A percentile compares a stretch with the other conserved stretches of the same genome.
Evolutionary conservation across 2,329 filamentous ascomycete genomes (phyloP).

Genomic region (Aspergillus calidoustus): DNA sequence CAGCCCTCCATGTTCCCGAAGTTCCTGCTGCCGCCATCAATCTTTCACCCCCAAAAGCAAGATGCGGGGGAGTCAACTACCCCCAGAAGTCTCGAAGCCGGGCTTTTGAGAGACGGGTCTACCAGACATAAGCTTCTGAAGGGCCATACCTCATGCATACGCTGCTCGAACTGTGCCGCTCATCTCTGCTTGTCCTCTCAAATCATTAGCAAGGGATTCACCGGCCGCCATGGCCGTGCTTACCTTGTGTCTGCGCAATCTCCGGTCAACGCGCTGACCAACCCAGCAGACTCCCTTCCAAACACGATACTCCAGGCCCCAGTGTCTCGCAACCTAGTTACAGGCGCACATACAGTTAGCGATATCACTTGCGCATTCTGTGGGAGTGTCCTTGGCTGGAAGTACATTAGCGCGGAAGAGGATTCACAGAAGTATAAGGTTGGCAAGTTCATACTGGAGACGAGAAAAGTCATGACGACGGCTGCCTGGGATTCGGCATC

Average conservation of each 20-base stretch:
- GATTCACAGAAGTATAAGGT: conserved; percentile 67
- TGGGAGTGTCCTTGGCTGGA: conserved; percentile 64
- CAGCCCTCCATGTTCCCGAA: conserved; percentile 50
- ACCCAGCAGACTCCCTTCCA: conserved; percentile 51
- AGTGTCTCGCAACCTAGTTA: conserved; percentile 64
- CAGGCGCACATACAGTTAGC: conserved; percentile 65
- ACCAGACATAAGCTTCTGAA: conserved; percentile 44
- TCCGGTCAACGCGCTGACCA: conserved; percentile 32
- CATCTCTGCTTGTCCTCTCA: conserved; percentile 63
- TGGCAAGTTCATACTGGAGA: conserved; percentile 70
- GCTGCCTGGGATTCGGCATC: conserved; percentile 57
- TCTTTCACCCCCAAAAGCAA: conserved; percentile 47
- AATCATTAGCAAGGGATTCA: conserved; percentile 69
- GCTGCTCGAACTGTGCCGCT: conserved; percentile 62
- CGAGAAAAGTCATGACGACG: conserved; percentile 56
- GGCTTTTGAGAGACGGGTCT: conserved; percentile 1
- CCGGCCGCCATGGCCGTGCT: conserved; percentile 66
- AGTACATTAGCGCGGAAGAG: conserved; percentile 66
- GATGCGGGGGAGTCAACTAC: conserved; percentile 19
- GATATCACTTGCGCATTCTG: conserved; percentile 64
- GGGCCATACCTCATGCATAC: conserved; percentile 59
- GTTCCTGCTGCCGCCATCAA: conserved; percentile 55
- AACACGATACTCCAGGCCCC: conserved; percentile 63
- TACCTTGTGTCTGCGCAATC: conserved; percentile 61
- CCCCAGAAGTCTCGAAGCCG: conserved; percentile 5